phyloP scores from a whole-genome alignment of 2,329 filamentous ascomycete genomes.

The Parascedosporium putredinis region DNA sequence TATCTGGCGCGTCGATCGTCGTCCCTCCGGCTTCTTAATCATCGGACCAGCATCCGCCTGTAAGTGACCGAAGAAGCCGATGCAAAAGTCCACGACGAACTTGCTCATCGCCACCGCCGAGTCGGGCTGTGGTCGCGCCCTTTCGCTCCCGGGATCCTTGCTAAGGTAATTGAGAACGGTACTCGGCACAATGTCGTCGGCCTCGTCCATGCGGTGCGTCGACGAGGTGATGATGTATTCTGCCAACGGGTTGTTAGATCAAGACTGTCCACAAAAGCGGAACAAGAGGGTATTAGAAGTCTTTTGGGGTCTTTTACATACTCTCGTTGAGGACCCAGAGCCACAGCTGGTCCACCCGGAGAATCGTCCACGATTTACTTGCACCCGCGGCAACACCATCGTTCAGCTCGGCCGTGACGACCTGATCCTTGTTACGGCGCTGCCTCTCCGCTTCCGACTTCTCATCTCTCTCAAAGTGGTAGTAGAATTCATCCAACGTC shows the following conservation, averaged over 20 bases:
- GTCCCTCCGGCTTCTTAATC: slow-evolving; percentile 2
- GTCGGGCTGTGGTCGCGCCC: not conserved
- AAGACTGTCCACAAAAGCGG: not conserved
- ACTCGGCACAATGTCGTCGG: not conserved
- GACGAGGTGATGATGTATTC: slow-evolving; percentile 4
- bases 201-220: not conserved
- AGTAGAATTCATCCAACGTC: slow-evolving; percentile 14
- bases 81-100: slow-evolving; percentile 12
- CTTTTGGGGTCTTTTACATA: not conserved
- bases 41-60: not conserved
- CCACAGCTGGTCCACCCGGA: slow-evolving; percentile 14
- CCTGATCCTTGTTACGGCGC: slow-evolving; percentile 10
- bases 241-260: not conserved
- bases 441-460: not conserved
- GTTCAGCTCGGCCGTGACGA: slow-evolving; percentile 8
- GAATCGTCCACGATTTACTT: slow-evolving; percentile 6
- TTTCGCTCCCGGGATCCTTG: not conserved
- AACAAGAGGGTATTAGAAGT: too few species aligned
- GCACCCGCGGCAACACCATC: not conserved
- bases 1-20: slow-evolving; percentile 1
- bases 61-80: slow-evolving; percentile 10
- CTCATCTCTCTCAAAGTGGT: slow-evolving; percentile 9
- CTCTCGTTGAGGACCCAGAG: slow-evolving; percentile 12
- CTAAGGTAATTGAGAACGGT: not conserved
- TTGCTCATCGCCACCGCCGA: slow-evolving; percentile 10